Evolutionary conservation across 2,329 filamentous ascomycete species (phyloP).

Genomic region (Raffaelea arxii): DNA sequence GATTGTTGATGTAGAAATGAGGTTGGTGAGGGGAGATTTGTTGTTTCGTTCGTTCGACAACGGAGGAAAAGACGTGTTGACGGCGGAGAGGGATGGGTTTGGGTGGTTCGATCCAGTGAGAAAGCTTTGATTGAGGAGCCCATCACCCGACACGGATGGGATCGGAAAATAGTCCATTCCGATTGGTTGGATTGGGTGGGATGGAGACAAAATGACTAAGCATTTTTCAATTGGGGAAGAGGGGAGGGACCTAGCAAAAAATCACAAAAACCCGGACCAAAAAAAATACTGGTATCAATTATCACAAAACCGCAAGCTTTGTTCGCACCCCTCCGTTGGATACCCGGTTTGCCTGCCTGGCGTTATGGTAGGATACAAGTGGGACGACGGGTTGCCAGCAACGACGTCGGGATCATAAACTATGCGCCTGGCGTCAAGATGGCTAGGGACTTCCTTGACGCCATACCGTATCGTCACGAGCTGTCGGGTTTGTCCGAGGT

Average conservation of each 20-base stretch:
- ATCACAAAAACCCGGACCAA: not conserved
- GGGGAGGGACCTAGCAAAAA: not conserved
- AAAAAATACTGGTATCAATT: not conserved
- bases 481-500: not conserved
- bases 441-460: slow-evolving; percentile 4
- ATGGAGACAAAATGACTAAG: slow-evolving; percentile 6
- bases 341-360: not conserved
- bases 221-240: not conserved
- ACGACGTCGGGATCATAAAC: slow-evolving; percentile 9
- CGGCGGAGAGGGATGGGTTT: slow-evolving; percentile 2
- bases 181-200: slow-evolving; percentile 12
- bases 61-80: slow-evolving; percentile 5
- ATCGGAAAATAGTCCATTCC: slow-evolving; percentile 12
- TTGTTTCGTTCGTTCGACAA: not conserved
- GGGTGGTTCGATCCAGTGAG: slow-evolving; percentile 12
- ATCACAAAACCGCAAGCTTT: not conserved
- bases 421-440: slow-evolving; percentile 12
- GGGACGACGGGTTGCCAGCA: slow-evolving; percentile 3
- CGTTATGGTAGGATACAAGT: slow-evolving; percentile 9
- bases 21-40: not conserved
- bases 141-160: slow-evolving; percentile 7
- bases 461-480: not conserved
- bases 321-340: not conserved
- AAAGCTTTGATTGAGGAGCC: slow-evolving; percentile 11
- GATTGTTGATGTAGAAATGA: slow-evolving; percentile 2